Base-by-base conservation (phyloP, 768 basidiomycete genomes). In the Dictyophora rubrovolvata region DNA sequence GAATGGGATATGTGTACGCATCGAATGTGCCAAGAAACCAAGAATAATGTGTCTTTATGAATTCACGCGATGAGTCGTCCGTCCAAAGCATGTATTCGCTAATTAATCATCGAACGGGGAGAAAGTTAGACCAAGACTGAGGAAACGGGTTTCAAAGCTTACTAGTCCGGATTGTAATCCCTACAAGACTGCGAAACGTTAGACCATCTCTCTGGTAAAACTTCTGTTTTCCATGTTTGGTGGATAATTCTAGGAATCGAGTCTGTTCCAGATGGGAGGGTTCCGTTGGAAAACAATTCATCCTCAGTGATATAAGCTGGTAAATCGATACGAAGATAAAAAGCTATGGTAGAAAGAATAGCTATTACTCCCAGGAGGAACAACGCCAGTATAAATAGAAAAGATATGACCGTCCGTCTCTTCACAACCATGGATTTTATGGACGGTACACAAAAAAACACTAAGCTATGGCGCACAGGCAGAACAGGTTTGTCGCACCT, bases 51-150 rank as follows among this genome's bases (percentile, higher is more conserved):
- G 83, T 73, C 17, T 87, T 85, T 65, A 99, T 90, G 72, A 99
- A 98, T 64, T 87, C 80, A 63, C 93, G 85, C 16, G 96, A 90
- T 62, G 79, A 75, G 8, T 83, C 88, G 70, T 99, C 96, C 14
- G 96, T 97, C 96, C 96, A 99, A 11, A 99, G 79, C 77, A 85
- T 93, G 77, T 97, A 96, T 69, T 97, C 84, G 69, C 94, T 97
- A 70, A 21, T 59, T 97, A 70, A 21, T 59, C 18, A 61, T 22
- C n/a, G 42, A 49, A 59, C 53, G 50, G n/a, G n/a, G 52, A 9
- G 14, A 23, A 20, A 60, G 22, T 9, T 28, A n/a, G n/a, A 42
- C 42, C 12, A 60, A 56, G 54, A 48, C 54, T 55, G 58, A 9
- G 23, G 54, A 59, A 36, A 51, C 53, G 11, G 54, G 33, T 47